Conservation (phyloP, 176 grass and related monocot species). For the Pharus latifolius region DNA sequence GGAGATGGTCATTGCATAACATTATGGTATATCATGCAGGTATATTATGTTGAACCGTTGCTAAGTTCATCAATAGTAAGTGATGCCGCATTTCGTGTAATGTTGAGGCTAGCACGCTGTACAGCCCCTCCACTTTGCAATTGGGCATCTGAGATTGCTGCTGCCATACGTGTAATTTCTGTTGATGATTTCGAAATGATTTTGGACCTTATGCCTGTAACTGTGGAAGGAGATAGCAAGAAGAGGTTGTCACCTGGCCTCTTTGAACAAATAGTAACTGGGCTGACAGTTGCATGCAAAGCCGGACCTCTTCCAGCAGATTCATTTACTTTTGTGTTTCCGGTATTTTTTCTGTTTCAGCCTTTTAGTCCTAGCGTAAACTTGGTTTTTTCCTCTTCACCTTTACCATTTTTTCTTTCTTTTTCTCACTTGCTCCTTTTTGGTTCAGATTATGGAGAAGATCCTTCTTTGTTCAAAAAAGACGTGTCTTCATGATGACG, state of each 20-base stretch:
- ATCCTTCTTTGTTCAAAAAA: constrained; percentile 81
- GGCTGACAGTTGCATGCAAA: constrained; percentile 68
- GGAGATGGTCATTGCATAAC: no score
- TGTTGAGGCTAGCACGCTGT: constrained; percentile 78
- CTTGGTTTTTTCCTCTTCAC: neutral
- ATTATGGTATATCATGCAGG: constrained; percentile 38
- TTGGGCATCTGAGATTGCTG: constrained; percentile 89
- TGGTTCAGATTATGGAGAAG: constrained; percentile 57
- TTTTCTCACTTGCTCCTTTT: neutral
- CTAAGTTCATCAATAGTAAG: constrained; percentile 78
- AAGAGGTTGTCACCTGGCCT: constrained; percentile 46
- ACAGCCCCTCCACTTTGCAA: constrained; percentile 86
- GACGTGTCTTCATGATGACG: constrained; percentile 86
- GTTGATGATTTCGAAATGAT: constrained; percentile 47
- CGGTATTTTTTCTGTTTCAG: constrained; percentile 37
- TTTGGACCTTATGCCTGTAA: constrained; percentile 46
- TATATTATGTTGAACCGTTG: constrained; percentile 75
- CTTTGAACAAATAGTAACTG: constrained; percentile 80
- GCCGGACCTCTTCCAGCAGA: constrained; percentile 81
- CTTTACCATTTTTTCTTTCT: neutral
- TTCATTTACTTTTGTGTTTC: constrained; percentile 95
- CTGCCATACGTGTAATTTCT: constrained; percentile 62
- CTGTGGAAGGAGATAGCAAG: constrained; percentile 43
- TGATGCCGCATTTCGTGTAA: constrained; percentile 69
- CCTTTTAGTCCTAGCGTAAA: constrained; percentile 1